Conservation (phyloP, 129 eudicot genomes). For the Tanacetum coccineum region DNA sequence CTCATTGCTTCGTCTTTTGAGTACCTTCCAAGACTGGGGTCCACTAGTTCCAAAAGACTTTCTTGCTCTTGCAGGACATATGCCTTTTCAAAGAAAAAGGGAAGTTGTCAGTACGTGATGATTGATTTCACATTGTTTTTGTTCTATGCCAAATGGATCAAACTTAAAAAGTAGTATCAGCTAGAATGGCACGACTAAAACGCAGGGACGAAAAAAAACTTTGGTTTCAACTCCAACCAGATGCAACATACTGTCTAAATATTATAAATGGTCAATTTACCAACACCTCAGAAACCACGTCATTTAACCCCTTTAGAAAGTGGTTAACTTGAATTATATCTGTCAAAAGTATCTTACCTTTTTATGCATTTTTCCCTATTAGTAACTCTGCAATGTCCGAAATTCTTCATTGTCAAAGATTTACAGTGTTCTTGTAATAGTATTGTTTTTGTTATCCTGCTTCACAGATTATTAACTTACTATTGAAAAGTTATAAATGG, state of each 20-base stretch:
- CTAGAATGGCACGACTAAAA: no score
- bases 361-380: background rate
- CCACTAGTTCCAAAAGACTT: conserved; percentile 66
- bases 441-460: no score
- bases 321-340: no score
- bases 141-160: background rate
- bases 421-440: no score
- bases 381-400: background rate
- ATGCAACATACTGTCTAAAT: no score
- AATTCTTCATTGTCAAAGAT: background rate
- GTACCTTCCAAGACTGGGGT: conserved; percentile 54
- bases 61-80: conserved; percentile 79
- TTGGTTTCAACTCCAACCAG: no score
- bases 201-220: no score
- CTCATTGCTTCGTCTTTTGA: conserved; percentile 53
- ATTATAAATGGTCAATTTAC: no score
- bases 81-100: conserved; percentile 38
- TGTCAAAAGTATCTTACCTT: no score
- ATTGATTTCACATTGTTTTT: background rate
- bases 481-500: background rate
- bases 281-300: no score
- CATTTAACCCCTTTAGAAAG: no score
- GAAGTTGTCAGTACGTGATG: background rate
- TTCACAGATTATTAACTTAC: background rate
- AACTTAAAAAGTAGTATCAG: background rate